Base-by-base conservation (phyloP, 352 stramenopile genomes). In the Halophytophthora polymorphica region DNA sequence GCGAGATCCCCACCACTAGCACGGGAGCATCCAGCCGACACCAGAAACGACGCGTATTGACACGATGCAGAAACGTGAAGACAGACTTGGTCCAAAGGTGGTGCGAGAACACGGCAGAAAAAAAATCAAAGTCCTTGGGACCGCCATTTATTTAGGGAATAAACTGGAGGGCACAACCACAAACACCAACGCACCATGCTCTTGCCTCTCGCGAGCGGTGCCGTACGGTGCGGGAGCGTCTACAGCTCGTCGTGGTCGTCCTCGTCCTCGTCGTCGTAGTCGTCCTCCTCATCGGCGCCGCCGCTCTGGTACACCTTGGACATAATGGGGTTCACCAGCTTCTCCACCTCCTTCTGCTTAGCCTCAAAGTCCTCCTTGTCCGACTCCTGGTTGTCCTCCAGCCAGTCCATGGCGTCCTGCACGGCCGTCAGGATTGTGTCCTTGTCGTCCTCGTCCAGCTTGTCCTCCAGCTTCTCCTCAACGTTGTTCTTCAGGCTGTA, bases 341-440 rank as follows among this genome's bases (percentile, higher is more conserved):
- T 87, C 83, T 99, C 97, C 28, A 99, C 86, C 76, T 99, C 96
- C 80, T 98, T 98, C 70, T 98, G 90, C 88, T 99, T 96, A 17
- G 56, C 75, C 50, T 88, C 77, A 51, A 95, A 98, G 62, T 99
- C 96, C 23, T 98, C 93, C 69, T 97, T 96, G 52, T 98, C 90
- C 17, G 92, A 88, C 67, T 98, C 92, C 62, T 93, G 77, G 75
- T 98, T 97, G 65, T 97, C 90, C 56, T 99, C 97, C 45, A 99
- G 82, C 97, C 97, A 99, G 68, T 98, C 96, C 66, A 99, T 84
- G 55, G 88, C 93, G 54, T 99, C 97, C 64, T 99, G 90, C 52
- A 99, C 95, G 15, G 93, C 88, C 54, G 96, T 95, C 49, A 85
- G 53, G 34, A 90, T 65, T 2, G 66, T 77, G 52, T 95, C 84